Percentiles rank a stretch among this genome's conserved stretches.
Conservation (phyloP, 2,329 filamentous ascomycete genomes). For the Botrytis deweyae region DNA sequence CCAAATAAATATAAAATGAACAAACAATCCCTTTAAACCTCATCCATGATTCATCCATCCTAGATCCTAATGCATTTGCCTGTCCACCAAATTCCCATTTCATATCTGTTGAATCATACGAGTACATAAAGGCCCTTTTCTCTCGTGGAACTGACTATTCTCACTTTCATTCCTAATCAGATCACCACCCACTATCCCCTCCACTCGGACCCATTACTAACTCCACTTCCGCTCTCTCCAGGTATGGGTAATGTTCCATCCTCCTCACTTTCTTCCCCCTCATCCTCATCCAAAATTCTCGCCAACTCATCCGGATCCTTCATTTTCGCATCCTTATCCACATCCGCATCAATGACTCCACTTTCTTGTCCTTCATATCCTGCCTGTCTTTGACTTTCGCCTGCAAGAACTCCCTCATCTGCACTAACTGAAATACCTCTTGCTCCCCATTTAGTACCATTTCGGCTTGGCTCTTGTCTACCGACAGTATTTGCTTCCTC, state of each 20-base stretch:
- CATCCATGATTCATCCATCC: neutral
- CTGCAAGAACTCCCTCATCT: slow-evolving; percentile 58
- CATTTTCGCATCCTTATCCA: slow-evolving; percentile 65
- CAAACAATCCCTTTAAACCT: neutral
- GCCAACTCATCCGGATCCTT: slow-evolving; percentile 65
- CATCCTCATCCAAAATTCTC: slow-evolving; percentile 56
- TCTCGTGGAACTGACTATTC: neutral
- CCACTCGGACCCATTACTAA: slow-evolving; percentile 19
- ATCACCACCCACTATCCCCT: neutral
- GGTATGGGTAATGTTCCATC: slow-evolving; percentile 1
- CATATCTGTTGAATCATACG: slow-evolving; percentile 10
- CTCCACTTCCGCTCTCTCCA: slow-evolving; percentile 2
- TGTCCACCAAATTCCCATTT: neutral
- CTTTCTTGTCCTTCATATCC: slow-evolving; percentile 45
- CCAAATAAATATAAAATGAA: neutral
- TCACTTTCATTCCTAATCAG: neutral
- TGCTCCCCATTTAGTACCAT: slow-evolving; percentile 52
- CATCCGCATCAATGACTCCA: slow-evolving; percentile 45
- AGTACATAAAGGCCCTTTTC: neutral
- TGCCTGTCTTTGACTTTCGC: slow-evolving; percentile 46
- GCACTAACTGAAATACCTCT: slow-evolving; percentile 66
- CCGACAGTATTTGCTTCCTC: slow-evolving; percentile 30
- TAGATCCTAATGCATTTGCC: neutral
- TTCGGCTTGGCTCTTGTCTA: slow-evolving; percentile 16
- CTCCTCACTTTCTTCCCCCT: slow-evolving; percentile 44